Evolutionary conservation across 2,329 filamentous ascomycete genomes (phyloP), one percentile per base, ranked within the genome.

Genomic region (Alternaria rosae): DNA sequence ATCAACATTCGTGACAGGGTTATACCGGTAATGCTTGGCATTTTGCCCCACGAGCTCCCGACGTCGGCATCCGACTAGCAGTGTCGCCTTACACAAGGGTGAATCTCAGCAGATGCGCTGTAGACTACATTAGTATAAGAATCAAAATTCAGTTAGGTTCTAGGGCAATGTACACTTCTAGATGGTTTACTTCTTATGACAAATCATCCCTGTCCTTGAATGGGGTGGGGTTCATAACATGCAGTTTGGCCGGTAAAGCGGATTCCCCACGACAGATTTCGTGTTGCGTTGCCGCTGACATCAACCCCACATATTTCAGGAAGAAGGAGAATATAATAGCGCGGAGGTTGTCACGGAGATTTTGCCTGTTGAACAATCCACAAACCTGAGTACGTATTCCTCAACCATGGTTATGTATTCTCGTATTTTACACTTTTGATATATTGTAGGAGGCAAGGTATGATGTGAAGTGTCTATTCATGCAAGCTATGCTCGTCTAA

Each of bases 1-100:
- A 77, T 77, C 74, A 71, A 65, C 32, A 32, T 54, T 59, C 65
- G 54, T 68, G 61, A 66, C 70, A 71, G 68, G 70, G 68, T 71
- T 70, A 66, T 38, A 38, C 35, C n/a, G 2, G 35, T 54, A 47
- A 56, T 30, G 63, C 64, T 65, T 74, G 66, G 66, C 74, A 67
- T 58, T 64, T 70, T 65, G 67, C 72, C 71, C 66, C 73, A 62
- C 67, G 47, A 23, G 65, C 62, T 65, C 69, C 68, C 69, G 68
- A 66, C 43, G 28, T 68, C 68, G 65, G 70, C 67, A 71, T 59
- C 32, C 41, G 28, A 12, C 51, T 44, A 56, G 30, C 57, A 54
- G 48, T 41, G 48, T 57, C 32, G 15, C 32, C 32, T 17, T 38
- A 17, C 32, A 38, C 15, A 38, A 38, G 35, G 35, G n/a, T 38